A percentile compares a stretch with the other conserved stretches of the same genome.
Evolutionary conservation across 495 filamentous ascomycete genomes (phyloP).

Genomic region (Clavariopsis aquatica): DNA sequence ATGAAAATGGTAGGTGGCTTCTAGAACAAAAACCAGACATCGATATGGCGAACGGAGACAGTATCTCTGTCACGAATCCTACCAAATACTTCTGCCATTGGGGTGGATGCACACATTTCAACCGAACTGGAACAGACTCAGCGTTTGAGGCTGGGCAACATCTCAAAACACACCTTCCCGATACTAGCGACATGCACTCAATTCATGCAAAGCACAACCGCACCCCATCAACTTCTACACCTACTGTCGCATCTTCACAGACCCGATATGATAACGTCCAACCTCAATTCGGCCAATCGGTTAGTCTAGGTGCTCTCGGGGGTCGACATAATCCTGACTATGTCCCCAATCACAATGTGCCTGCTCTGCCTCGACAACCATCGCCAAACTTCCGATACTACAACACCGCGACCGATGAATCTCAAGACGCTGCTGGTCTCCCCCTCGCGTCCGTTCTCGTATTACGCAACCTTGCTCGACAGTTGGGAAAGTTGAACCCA

Average conservation of each 20-base stretch:
- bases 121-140: constrained; percentile 49
- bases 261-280: constrained; percentile 29
- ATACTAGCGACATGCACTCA: constrained; percentile 45
- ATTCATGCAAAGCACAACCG: constrained; percentile 39
- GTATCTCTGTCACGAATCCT: constrained; percentile 3
- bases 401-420: constrained; percentile 79
- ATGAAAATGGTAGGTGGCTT: constrained; percentile 36
- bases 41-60: constrained; percentile 36
- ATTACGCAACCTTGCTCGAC: constrained; percentile 76
- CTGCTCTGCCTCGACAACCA: constrained; percentile 49
- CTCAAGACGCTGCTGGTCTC: constrained; percentile 76
- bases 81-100: constrained; percentile 54
- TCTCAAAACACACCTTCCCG: constrained; percentile 65
- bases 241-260: constrained; percentile 24
- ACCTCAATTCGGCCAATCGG: constrained; percentile 33
- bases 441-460: constrained; percentile 83
- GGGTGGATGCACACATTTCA: constrained; percentile 58
- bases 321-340: constrained; percentile 43
- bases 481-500: constrained; percentile 37
- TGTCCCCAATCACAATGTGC: constrained; percentile 41
- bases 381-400: constrained; percentile 53
- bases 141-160: constrained; percentile 57
- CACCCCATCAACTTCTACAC: constrained; percentile 27
- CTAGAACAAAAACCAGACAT: constrained; percentile 37
- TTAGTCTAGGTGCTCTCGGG: constrained; percentile 25